Conservation (phyloP, 768 basidiomycete genomes). For the Termitomyces sp. region DNA sequence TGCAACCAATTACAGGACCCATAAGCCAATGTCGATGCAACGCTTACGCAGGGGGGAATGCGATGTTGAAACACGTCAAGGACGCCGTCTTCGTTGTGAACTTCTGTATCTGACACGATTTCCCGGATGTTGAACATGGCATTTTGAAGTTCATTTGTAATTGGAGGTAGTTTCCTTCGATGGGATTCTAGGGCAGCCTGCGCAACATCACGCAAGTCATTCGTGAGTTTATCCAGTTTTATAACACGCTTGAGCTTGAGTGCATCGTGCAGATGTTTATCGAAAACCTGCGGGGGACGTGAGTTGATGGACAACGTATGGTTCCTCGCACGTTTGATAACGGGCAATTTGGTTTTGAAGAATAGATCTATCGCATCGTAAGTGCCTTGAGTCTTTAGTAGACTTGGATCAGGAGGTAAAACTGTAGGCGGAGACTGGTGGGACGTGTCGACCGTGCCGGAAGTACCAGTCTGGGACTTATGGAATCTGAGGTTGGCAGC, state of each 20-base stretch:
- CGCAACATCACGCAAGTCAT: neutral
- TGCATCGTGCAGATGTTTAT: slow-evolving; percentile 1
- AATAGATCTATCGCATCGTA: neutral
- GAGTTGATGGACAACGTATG: neutral
- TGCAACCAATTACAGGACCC: neutral
- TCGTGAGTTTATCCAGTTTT: neutral
- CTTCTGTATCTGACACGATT: neutral
- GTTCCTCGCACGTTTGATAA: neutral
- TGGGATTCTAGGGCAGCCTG: neutral
- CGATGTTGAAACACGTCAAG: neutral
- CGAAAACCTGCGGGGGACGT: slow-evolving; percentile 1
- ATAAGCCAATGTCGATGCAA: slow-evolving; percentile 11
- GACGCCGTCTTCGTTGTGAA: neutral
- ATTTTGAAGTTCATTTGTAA: neutral
- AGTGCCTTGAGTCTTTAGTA: neutral
- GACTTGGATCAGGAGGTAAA: neutral
- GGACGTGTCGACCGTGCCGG: neutral
- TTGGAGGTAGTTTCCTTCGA: neutral
- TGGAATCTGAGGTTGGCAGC: neutral
- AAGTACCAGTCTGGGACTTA: neutral
- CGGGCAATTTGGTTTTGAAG: neutral
- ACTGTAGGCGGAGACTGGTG: neutral
- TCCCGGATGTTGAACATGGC: neutral
- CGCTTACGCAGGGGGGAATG: neutral
- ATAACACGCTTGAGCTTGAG: slow-evolving; percentile 6